Base-by-base conservation (phyloP, 805 yeast species). In the Saccharomycopsis javanensis region DNA sequence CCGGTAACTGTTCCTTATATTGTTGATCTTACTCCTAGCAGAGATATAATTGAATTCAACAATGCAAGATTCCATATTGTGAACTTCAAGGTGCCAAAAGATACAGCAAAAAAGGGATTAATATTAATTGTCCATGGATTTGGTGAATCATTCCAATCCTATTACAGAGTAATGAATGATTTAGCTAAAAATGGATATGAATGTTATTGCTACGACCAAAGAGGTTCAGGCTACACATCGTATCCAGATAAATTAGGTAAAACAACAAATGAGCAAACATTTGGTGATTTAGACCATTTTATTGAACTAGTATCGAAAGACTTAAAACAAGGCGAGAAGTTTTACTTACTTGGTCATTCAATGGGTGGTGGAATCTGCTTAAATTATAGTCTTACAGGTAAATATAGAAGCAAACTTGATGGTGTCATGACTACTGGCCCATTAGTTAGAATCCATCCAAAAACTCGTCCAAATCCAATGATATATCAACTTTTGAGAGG, bases 361-460 rank as follows among this genome's bases (percentile, higher is more conserved):
- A 85, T 87, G 91, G 96, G 96, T 54, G 92, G 92, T 20, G 91
- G 85, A 0, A 80, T 86, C 54, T 72, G 72, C 0, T 70, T 86
- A 57, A 83, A 82, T 67, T 86, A 86, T 66, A 81, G 79, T 3
- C 74, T 80, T 37, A 65, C 66, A 33, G 91, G 91, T 2, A 77
- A 72, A 58, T 69, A 75, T 64, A 73, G 69, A 50, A 74, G 76
- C 28, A 63, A 73, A 18, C 59, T 86, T 27, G 69, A 72, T 34
- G 80, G 80, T 0, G 74, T 79, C 50, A 68, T 77, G 42, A 77
- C 73, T 0, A 71, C 77, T 34, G 89, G 82, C 1, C 95, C 96
- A 1, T 74, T 83, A 60, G 72, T 86, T 42, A 57, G 66, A 8
- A 68, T 84, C 55, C 83, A 83, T 65, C 83, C 86, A 13, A 73